A percentile compares a stretch with the other conserved stretches of the same genome.
These are phyloP conservation scores for Saraca asoca DNA, from an alignment of 331 rosid species.

Conservation along the genomic window DNA sequence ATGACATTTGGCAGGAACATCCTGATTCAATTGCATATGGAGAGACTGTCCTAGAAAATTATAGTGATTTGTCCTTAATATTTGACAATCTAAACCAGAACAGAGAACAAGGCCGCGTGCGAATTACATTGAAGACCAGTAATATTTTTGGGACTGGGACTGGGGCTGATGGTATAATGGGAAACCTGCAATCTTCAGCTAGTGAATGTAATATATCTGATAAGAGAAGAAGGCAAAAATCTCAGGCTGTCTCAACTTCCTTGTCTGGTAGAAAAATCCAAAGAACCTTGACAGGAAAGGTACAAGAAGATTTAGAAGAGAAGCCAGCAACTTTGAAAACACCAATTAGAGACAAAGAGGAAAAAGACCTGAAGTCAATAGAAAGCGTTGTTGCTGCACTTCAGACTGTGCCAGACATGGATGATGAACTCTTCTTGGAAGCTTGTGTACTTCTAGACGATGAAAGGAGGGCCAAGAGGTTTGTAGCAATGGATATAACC, in stretches of 20 bases:
- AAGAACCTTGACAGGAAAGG: conserved; percentile 33
- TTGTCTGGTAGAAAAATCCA: conserved; percentile 31
- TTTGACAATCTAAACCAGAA: conserved; percentile 25
- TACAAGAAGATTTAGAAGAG: conserved; percentile 33
- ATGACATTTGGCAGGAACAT: conserved; percentile 44
- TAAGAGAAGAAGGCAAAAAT: conserved; percentile 40
- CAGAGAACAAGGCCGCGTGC: conserved; percentile 16
- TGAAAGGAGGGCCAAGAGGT: conserved; percentile 52
- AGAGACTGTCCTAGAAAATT: conserved; percentile 39
- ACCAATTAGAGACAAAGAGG: conserved; percentile 15
- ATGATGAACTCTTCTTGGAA: conserved; percentile 57
- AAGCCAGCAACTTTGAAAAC: conserved; percentile 17
- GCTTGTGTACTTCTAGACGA: conserved; percentile 59
- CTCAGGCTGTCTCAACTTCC: conserved; percentile 31
- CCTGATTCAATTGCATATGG: conserved; percentile 28
- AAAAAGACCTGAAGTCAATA: conserved; percentile 38
- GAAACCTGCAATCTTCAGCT: conserved; percentile 35
- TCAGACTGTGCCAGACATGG: conserved; percentile 53
- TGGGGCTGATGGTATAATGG: conserved; percentile 20
- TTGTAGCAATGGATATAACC: conserved; percentile 54
- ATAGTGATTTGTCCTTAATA: conserved; percentile 38
- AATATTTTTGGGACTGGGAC: conserved; percentile 8
- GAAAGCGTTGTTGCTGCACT: conserved; percentile 59
- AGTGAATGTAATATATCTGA: conserved; percentile 25
- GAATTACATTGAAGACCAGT: conserved; percentile 20